A percentile compares a stretch with the other conserved stretches of the same genome.
phyloP scores from a whole-genome alignment of 2,329 filamentous ascomycete species.

The Stylonectria norvegica region DNA sequence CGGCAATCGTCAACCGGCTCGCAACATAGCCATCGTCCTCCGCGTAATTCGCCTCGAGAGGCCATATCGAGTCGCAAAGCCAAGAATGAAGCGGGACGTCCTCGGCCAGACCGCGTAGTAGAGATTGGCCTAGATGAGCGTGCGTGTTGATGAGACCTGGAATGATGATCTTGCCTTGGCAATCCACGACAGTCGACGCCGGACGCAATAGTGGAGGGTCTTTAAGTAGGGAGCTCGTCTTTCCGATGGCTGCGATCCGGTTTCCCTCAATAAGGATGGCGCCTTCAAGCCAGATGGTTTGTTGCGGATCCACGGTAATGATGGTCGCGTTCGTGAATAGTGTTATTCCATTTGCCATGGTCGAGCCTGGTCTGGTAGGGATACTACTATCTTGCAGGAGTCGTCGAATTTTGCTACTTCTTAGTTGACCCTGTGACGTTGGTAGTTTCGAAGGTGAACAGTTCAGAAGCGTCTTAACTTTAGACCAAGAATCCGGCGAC shows the following conservation, averaged over 20 bases:
- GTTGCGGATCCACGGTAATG: constrained; percentile 45
- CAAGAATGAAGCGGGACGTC: constrained; percentile 48
- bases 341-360: constrained; percentile 1
- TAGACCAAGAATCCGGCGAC: not conserved
- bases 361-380: constrained; percentile 1
- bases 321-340: constrained; percentile 49
- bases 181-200: not conserved
- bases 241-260: constrained; percentile 43
- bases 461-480: not conserved
- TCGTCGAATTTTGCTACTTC: not conserved
- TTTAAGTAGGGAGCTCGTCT: constrained; percentile 34
- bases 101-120: constrained; percentile 47
- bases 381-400: not conserved
- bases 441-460: not conserved
- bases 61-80: constrained; percentile 50
- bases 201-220: constrained; percentile 21
- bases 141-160: constrained; percentile 45
- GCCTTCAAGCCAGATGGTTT: constrained; percentile 43
- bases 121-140: constrained; percentile 47
- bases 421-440: not conserved
- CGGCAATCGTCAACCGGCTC: constrained; percentile 45
- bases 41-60: constrained; percentile 25
- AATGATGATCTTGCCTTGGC: constrained; percentile 2
- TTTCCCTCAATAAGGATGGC: constrained; percentile 39
- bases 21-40: constrained; percentile 45